Conservation (phyloP, 164 flowering plant genomes). For the Amborella trichopoda region DNA sequence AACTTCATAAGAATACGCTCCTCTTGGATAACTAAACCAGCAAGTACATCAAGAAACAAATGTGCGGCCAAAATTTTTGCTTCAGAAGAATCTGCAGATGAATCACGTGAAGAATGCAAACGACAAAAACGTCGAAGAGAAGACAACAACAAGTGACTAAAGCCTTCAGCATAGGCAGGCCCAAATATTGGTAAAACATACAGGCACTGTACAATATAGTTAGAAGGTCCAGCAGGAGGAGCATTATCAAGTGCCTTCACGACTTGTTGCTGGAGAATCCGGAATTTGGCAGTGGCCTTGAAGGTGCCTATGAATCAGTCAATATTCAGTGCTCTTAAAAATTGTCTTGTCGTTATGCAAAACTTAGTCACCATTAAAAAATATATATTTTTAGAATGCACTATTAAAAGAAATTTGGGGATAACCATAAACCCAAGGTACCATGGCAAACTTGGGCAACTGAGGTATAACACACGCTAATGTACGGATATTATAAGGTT, state of each 20-base stretch:
- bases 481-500: background rate
- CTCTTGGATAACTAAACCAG: constrained; percentile 37
- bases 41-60: constrained; percentile 38
- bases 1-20: constrained; percentile 51
- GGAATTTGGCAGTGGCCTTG: constrained; percentile 72
- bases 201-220: constrained; percentile 60
- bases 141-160: constrained; percentile 73
- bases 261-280: constrained; percentile 64
- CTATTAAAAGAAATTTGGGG: background rate
- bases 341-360: background rate
- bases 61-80: constrained; percentile 50
- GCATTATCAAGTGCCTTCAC: constrained; percentile 31
- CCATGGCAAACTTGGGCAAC: background rate
- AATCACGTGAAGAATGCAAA: constrained; percentile 23
- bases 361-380: background rate
- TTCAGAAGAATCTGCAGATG: constrained; percentile 20
- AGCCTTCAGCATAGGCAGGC: constrained; percentile 47
- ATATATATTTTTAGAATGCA: background rate
- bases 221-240: constrained; percentile 63
- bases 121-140: constrained; percentile 62
- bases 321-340: background rate
- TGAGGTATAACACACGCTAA: background rate
- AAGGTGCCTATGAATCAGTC: constrained; percentile 38
- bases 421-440: background rate
- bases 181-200: constrained; percentile 54